Evolutionary conservation across 768 basidiomycete genomes (phyloP).

Genomic region (Trametes cingulata): DNA sequence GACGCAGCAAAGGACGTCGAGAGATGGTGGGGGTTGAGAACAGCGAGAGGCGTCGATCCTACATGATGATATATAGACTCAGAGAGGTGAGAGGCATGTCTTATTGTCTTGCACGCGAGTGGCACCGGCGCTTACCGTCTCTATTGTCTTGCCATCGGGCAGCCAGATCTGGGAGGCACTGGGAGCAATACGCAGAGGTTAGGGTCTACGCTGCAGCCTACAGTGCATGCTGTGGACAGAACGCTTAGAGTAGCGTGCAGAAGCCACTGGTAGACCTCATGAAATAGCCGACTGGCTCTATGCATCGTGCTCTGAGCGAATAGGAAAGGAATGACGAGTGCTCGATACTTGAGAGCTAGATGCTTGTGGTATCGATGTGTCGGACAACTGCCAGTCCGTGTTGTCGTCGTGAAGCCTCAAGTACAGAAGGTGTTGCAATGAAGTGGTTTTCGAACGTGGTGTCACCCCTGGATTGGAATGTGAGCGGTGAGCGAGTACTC

Average conservation of each 20-base stretch:
- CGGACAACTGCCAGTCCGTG: no score
- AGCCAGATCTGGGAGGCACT: constrained; percentile 1
- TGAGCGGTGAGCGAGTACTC: not conserved
- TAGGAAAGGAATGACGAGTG: no score
- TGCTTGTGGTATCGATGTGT: not conserved
- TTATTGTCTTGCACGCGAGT: constrained; percentile 16
- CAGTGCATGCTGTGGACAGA: no score
- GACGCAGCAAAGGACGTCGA: not conserved
- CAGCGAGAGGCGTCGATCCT: not conserved
- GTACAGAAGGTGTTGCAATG: no score
- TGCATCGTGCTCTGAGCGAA: no score
- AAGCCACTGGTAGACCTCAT: no score
- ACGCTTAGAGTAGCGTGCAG: no score
- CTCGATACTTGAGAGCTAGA: not conserved
- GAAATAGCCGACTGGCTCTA: no score
- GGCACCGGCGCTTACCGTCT: constrained; percentile 4
- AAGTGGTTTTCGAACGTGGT: no score
- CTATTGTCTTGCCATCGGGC: constrained; percentile 19
- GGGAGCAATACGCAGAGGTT: not conserved
- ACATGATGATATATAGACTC: constrained; percentile 6
- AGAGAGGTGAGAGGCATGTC: not conserved
- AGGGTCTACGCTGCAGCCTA: not conserved
- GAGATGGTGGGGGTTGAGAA: not conserved
- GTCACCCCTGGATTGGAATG: no score
- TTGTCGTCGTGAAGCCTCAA: no score